Evolutionary conservation across 2,329 filamentous ascomycete species (phyloP).

Genomic region (Cladorrhinum sp.): DNA sequence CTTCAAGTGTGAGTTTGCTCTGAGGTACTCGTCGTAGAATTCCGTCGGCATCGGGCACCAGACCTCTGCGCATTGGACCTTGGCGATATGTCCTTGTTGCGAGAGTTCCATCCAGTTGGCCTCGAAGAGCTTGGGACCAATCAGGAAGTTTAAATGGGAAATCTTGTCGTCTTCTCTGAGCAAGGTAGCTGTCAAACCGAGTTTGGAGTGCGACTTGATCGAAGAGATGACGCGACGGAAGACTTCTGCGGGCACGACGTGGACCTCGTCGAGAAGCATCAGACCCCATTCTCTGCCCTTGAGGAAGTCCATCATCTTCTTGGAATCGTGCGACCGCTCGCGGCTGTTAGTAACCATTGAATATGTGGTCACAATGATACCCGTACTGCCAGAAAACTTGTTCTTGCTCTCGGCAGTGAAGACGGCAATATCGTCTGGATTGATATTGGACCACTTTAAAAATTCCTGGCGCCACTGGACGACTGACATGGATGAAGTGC

Average conservation of each 20-base stretch:
- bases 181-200: conserved; percentile 89
- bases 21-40: conserved; percentile 92
- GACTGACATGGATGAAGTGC: conserved; percentile 96
- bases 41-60: conserved; percentile 99
- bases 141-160: conserved; percentile 92
- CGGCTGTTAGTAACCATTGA: conserved; percentile 96
- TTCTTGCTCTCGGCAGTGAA: conserved; percentile 93
- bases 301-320: conserved; percentile 97
- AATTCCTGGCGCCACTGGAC: conserved; percentile 97
- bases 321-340: conserved; percentile 83
- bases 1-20: conserved; percentile 51
- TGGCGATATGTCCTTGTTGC: conserved; percentile 93
- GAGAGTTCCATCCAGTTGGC: conserved; percentile 99
- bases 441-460: conserved; percentile 94
- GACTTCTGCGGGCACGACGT: conserved; percentile 95
- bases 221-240: conserved; percentile 91
- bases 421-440: conserved; percentile 86
- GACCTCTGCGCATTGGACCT: conserved; percentile 96
- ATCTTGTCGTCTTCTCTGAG: conserved; percentile 98
- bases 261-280: conserved; percentile 95
- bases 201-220: conserved; percentile 92
- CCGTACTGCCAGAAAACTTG: conserved; percentile 80
- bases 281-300: conserved; percentile 89
- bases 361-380: conserved; percentile 96
- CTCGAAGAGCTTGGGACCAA: conserved; percentile 95